These are phyloP conservation scores for Laguncularia racemosa DNA, from an alignment of 345 rosid species.

Conservation along the genomic window DNA sequence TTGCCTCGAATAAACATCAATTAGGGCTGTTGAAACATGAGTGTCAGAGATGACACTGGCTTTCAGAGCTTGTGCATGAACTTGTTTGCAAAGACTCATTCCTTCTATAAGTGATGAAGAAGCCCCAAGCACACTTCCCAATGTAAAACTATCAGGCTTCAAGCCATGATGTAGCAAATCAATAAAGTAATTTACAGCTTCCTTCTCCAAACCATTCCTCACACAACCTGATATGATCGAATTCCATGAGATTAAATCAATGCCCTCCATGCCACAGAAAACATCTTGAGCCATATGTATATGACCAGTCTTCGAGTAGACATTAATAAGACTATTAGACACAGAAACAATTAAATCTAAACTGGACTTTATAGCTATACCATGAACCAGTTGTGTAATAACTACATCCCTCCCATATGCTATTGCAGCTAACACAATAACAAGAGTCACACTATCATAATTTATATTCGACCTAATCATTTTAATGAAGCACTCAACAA, in stretches of 20 bases:
- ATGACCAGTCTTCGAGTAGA: conserved; percentile 43
- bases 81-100: conserved; percentile 32
- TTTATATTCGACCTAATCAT: conserved; percentile 35
- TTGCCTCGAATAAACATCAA: conserved; percentile 41
- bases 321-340: conserved; percentile 43
- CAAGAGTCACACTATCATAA: conserved; percentile 39
- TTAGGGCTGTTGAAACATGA: conserved; percentile 50
- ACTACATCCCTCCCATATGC: conserved; percentile 20
- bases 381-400: conserved; percentile 40
- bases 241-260: conserved; percentile 61
- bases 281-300: conserved; percentile 19
- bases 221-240: conserved; percentile 39
- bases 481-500: conserved; percentile 30
- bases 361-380: conserved; percentile 39
- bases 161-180: conserved; percentile 28
- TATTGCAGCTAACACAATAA: conserved; percentile 39
- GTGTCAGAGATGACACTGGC: conserved; percentile 20
- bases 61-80: conserved; percentile 47
- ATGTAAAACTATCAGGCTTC: conserved; percentile 43
- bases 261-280: conserved; percentile 32
- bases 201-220: conserved; percentile 30
- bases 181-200: conserved; percentile 33
- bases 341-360: conserved; percentile 31
- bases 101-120: conserved; percentile 38
- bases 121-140: conserved; percentile 47